Base-by-base conservation (phyloP, 2,329 filamentous ascomycete species). In the Fusarium subglutinans region DNA sequence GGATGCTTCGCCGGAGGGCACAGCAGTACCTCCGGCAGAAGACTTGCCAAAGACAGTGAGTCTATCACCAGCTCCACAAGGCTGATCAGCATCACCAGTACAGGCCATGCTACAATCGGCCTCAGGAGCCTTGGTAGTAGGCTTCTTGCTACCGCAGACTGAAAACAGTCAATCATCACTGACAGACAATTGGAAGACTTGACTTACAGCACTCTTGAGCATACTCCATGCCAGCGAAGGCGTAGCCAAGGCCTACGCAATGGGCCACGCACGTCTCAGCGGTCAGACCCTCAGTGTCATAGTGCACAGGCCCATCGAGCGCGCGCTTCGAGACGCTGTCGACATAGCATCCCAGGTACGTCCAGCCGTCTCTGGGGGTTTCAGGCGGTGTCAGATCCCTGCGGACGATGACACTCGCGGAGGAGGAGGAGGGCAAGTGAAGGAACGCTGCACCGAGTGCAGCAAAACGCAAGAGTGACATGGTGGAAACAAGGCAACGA, bases 201-300 rank as follows among this genome's bases (percentile, higher is more conserved):
- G 9, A 48, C 76, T 78, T 70, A 77, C 84, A 90, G 78, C 88
- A 90, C 76, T 89, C 84, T 22, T 79, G 79, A 14, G 78, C 79
- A 70, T 86, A 88, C 76, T 90, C 86, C 12, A 87, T 79, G 10
- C 87, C 87, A 8, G 87, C 86, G 55, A 86, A 84, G 4, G 76
- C 73, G 74, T 81, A 86, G 20, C 83, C 83, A 7, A 80, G 79
- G 33, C 65, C 74, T 8, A 82, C 79, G 76, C 88, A 90, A 77
- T 86, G 84, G 17, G 81, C 79, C 60, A 87, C 82, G 74, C 88
- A 89, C 17, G 80, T 83, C 68, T 82, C 82, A 72, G 81, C 83
- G 18, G 81, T 84, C 74, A 86, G 80, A 44, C 77, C 68, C 8
- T 60, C 33, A 17, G 50, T 63, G 37, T 78, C 70, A 65, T 77